Conservation (phyloP, 345 rosid species). For the Gossypium australe region DNA sequence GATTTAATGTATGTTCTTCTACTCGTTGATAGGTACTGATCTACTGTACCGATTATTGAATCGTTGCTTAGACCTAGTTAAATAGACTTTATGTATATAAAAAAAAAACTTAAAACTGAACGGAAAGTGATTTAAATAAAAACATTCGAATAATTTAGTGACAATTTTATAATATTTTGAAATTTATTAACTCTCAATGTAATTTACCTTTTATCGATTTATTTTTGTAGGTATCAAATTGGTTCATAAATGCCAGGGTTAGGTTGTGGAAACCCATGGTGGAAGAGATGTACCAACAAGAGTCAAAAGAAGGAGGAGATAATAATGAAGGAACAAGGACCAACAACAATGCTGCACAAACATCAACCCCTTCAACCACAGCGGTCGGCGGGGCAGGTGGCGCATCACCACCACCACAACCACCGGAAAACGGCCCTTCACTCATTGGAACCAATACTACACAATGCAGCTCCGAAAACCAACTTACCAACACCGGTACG, state of each 20-base stretch:
- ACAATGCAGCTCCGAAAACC: conserved; percentile 46
- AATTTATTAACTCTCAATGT: no score
- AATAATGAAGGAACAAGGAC: conserved; percentile 24
- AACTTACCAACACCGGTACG: conserved; percentile 1
- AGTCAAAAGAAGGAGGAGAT: conserved; percentile 52
- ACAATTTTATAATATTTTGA: no score
- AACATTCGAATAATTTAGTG: no score
- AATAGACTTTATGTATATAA: no score
- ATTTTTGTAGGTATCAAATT: conserved; percentile 72
- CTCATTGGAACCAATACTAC: conserved; percentile 38
- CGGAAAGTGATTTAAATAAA: rapidly evolving
- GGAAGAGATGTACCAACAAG: conserved; percentile 97
- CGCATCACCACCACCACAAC: not conserved
- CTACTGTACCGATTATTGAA: no score
- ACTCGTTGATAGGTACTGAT: no score
- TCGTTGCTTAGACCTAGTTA: no score
- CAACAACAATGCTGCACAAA: conserved; percentile 37
- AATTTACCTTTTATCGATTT: no score
- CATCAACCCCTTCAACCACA: conserved; percentile 41
- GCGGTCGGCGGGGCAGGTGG: conserved; percentile 20
- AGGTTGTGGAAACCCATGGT: conserved; percentile 99
- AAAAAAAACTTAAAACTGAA: no score
- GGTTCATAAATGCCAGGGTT: conserved; percentile 99
- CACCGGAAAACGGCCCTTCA: conserved; percentile 70
- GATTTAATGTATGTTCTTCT: no score